Evolutionary conservation across 768 basidiomycete genomes (phyloP).

Genomic region (Lactarius sp.): DNA sequence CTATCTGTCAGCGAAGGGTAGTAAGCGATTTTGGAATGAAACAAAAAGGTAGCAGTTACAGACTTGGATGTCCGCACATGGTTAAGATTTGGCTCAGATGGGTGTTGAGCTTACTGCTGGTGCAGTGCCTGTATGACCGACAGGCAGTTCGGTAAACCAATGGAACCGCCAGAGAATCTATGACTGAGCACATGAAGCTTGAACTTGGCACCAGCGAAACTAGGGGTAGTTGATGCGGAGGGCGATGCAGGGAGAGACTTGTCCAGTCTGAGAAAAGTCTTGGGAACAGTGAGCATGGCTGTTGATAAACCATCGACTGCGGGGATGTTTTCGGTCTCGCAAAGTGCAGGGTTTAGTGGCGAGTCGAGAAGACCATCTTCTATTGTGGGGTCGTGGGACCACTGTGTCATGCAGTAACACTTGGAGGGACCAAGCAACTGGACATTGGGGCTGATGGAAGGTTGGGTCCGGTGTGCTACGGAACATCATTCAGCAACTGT

Average conservation of each 20-base stretch:
- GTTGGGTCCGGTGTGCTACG: not conserved
- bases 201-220: not conserved
- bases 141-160: not conserved
- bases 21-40: too few relatives aligned
- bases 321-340: not conserved
- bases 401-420: not conserved
- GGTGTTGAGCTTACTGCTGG: conserved; percentile 12
- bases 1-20: too few relatives aligned
- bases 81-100: too few relatives aligned
- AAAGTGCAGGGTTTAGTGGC: not conserved
- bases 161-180: conserved; percentile 12
- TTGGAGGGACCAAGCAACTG: conserved; percentile 1
- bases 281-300: conserved; percentile 6
- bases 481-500: not conserved
- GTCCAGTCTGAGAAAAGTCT: conserved; percentile 20
- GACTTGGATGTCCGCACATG: too few relatives aligned
- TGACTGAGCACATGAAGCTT: conserved; percentile 9
- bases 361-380: not conserved
- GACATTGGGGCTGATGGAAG: not conserved
- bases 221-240: not conserved
- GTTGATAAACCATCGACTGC: not conserved
- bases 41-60: too few relatives aligned
- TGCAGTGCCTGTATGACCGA: conserved; percentile 1
- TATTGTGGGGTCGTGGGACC: not conserved
- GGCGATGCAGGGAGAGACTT: conserved; percentile 22